A percentile compares a stretch with the other conserved stretches of the same genome.
phyloP scores from a whole-genome alignment of 1,139 yeast species.

The Saccharomyces hybrid region DNA sequence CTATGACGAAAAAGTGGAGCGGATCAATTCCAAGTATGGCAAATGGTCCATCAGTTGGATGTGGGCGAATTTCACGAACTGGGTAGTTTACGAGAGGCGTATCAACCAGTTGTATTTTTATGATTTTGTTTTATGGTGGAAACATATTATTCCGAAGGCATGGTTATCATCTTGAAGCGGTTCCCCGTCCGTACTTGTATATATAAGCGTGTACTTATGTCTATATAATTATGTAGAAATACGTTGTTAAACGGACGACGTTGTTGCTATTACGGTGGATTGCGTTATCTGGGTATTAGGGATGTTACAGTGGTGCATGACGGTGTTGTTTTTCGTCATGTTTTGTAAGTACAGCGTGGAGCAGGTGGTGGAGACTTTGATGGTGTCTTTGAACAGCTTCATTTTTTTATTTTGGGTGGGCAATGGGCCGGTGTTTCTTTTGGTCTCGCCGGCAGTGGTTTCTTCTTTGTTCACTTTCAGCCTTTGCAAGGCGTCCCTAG shows the following conservation, averaged over 20 bases:
- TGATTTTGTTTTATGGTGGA: constrained; percentile 39
- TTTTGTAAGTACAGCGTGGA: constrained; percentile 5
- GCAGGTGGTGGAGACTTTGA: constrained; percentile 7
- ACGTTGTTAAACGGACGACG: not conserved
- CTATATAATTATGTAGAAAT: not conserved
- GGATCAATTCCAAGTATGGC: constrained; percentile 31
- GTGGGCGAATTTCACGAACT: constrained; percentile 35
- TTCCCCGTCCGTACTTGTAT: not conserved
- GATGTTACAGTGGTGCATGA: constrained; percentile 6
- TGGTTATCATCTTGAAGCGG: constrained; percentile 2
- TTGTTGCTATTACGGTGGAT: constrained; percentile 9
- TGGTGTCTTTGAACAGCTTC: constrained; percentile 3
- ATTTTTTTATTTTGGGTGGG: constrained; percentile 1
- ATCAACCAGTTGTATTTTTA: constrained; percentile 48
- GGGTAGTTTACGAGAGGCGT: constrained; percentile 49
- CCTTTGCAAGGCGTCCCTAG: constrained; percentile 8
- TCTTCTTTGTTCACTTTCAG: constrained; percentile 3
- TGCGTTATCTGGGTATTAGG: constrained; percentile 1
- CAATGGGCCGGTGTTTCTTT: not conserved
- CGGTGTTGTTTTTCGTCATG: not conserved
- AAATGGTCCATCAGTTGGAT: constrained; percentile 40
- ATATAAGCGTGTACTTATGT: constrained; percentile 4
- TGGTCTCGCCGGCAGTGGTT: not conserved
- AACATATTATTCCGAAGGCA: constrained; percentile 12
- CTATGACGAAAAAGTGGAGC: constrained; percentile 53